Percentiles rank a stretch among this genome's conserved stretches.
phyloP scores from a whole-genome alignment of 73 alveolate species.

The Paraurostyla sp. region DNA sequence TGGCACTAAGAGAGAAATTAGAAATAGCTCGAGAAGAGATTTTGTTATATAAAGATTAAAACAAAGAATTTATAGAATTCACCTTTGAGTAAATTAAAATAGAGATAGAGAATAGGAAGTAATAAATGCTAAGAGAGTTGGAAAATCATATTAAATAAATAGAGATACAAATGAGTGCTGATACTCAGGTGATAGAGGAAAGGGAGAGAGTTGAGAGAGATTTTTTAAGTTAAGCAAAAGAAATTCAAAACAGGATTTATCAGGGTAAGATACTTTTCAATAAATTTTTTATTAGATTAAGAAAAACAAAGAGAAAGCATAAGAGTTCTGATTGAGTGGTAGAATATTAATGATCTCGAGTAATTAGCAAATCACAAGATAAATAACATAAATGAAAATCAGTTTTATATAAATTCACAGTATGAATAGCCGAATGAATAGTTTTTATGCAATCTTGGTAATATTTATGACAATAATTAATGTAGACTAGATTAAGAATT shows the following conservation, averaged over 20 bases:
- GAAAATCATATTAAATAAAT: neutral
- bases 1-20: neutral
- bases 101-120: conserved; percentile 15
- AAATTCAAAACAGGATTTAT: neutral
- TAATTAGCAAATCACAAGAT: too few relatives aligned
- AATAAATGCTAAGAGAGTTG: neutral
- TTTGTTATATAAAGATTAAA: neutral
- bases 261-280: neutral
- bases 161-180: neutral
- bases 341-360: neutral
- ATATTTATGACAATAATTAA: too few relatives aligned
- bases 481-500: too few relatives aligned
- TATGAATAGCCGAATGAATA: neutral
- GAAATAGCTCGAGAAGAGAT: conserved; percentile 21
- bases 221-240: neutral
- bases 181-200: neutral
- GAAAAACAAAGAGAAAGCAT: conserved; percentile 12
- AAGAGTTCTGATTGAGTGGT: conserved; percentile 8
- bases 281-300: neutral
- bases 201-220: neutral
- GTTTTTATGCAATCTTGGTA: neutral
- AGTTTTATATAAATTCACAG: neutral
- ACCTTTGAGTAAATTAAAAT: neutral
- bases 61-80: conserved; percentile 12
- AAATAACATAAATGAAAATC: neutral